Base-by-base conservation (phyloP, 352 stramenopile genomes). In the Phytophthora palmivora region DNA sequence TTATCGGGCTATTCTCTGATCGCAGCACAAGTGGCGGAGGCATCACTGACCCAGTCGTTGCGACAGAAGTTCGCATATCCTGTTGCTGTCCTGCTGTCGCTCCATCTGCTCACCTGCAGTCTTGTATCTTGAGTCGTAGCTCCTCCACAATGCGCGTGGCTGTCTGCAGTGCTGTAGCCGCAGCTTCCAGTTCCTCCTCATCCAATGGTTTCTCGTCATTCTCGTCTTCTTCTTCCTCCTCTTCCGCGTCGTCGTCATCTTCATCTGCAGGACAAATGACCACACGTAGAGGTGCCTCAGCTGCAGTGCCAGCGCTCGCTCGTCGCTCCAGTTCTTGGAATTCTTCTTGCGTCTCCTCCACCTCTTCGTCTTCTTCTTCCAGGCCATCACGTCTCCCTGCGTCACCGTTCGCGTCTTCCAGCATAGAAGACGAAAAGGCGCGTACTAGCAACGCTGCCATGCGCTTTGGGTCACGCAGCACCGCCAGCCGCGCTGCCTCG, bases 61-160 rank as follows among this genome's bases (percentile, higher is more conserved):
- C 67, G 38, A 43, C 21, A 32, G 32, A 46, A 37, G 58, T 33
- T 63, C 67, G 19, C 51, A 39, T 65, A 18, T 49, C 68, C 34
- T 69, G 63, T 41, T 64, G 70, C 56, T n/a, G n/a, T n/a, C n/a
- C n/a, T n/a, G n/a, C n/a, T 79, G 67, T 15, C 53, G 39, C 12
- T 83, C 73, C 51, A 82, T 76, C 36, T 87, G 70, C 21, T 79
- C 63, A 3, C 69, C 63, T 0, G 67, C 76, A 43, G 81, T 82
- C 33, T 24, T 78, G 33, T 62, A 87, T 76, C 55, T 76, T 79
- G 24, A 87, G 65, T 21, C 81, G 73, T 30, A 92, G 54, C 54
- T 86, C 71, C 43, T 88, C 70, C 1, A 84, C 77, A 15, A 86
- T 76, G 21, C 79, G 70, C n/a, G 70, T 87, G 28, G 76, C 78